Base-by-base conservation (phyloP, 2,329 filamentous ascomycete genomes). In the Neofusicoccum laricinum region DNA sequence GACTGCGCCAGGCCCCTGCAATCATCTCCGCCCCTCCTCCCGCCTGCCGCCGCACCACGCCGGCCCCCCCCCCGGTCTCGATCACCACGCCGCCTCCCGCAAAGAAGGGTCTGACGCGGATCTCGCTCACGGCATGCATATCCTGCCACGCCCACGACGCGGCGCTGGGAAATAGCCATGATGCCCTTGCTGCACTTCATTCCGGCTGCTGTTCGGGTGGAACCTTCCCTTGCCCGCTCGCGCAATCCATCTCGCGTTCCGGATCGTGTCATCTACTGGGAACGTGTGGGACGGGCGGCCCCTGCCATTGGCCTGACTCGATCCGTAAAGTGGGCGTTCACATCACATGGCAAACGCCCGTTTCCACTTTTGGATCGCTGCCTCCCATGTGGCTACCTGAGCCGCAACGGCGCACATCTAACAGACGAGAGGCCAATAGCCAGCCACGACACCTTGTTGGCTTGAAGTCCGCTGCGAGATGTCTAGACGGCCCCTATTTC, bases 251-350 rank as follows among this genome's bases (percentile, higher is more conserved):
- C 34, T 55, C 51, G 34, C 49, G 49, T 55, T 55, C 51, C 12
- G 51, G 5, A 55, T n/a, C 4, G 53, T 43, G 40, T 58, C 53
- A 58, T 55, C 25, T 55, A 55, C 51, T 21, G 51, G 51, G 51
- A 21, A 55, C 19, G 51, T 55, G 51, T 41, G 51, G 51, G 51
- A 19, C 12, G 14, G 25, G 25, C 2, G 34, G 14, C 51, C 51
- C 45, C 34, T 55, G 36, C n/a, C 51, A 55, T 55, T 55, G 50
- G 50, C 50, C 50, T 40, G 50, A 21, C 11, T 38, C 50, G 50
- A 14, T 10, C n/a, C 5, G 12, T 50, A 50, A 50, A 50, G 48
- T 50, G 48, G 51, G 36, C 11, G 50, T 55, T 34, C 6, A 14
- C 12, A 55, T 55, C 50, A 41, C 50, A 55, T 36, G 50, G 11